Percentiles rank a stretch among this genome's conserved stretches.
These are phyloP conservation scores for Alternaria atra DNA, from an alignment of 2,329 filamentous ascomycete species.

Conservation along the genomic window DNA sequence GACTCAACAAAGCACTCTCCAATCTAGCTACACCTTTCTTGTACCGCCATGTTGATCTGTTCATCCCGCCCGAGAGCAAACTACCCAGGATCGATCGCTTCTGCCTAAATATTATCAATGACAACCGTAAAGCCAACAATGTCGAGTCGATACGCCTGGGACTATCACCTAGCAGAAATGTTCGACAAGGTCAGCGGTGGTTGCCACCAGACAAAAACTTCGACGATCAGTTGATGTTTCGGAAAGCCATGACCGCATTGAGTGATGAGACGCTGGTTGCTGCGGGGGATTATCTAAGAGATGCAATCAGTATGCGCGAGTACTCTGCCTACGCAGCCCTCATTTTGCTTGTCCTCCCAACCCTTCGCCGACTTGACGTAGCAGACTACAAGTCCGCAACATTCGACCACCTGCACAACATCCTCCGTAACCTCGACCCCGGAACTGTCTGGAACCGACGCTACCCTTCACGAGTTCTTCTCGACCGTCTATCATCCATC, in stretches of 20 bases:
- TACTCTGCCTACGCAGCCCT: slow-evolving; percentile 39
- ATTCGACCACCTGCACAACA: slow-evolving; percentile 28
- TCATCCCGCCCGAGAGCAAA: slow-evolving; percentile 22
- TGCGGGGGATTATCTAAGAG: slow-evolving; percentile 24
- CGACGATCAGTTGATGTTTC: slow-evolving; percentile 21
- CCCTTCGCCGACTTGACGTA: slow-evolving; percentile 27
- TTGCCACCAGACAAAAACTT: slow-evolving; percentile 25
- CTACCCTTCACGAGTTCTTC: slow-evolving; percentile 18
- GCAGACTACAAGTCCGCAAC: slow-evolving; percentile 29
- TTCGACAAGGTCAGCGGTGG: slow-evolving; percentile 27
- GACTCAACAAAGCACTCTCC: slow-evolving; percentile 22
- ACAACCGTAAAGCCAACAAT: slow-evolving; percentile 24
- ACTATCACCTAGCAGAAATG: slow-evolving; percentile 18
- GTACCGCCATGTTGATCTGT: slow-evolving; percentile 37
- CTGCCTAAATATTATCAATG: slow-evolving; percentile 32
- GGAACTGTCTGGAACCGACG: slow-evolving; percentile 10
- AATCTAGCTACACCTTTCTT: slow-evolving; percentile 27
- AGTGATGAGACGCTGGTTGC: slow-evolving; percentile 25
- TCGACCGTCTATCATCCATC: slow-evolving; percentile 27
- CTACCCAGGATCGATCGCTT: slow-evolving; percentile 39
- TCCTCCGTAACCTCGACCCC: slow-evolving; percentile 27
- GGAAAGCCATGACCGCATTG: slow-evolving; percentile 21
- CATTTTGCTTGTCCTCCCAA: slow-evolving; percentile 32
- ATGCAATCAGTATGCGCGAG: slow-evolving; percentile 31
- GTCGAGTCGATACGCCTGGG: slow-evolving; percentile 35